Conservation (phyloP, 2,329 filamentous ascomycete genomes). For the Plenodomus lindquistii region DNA sequence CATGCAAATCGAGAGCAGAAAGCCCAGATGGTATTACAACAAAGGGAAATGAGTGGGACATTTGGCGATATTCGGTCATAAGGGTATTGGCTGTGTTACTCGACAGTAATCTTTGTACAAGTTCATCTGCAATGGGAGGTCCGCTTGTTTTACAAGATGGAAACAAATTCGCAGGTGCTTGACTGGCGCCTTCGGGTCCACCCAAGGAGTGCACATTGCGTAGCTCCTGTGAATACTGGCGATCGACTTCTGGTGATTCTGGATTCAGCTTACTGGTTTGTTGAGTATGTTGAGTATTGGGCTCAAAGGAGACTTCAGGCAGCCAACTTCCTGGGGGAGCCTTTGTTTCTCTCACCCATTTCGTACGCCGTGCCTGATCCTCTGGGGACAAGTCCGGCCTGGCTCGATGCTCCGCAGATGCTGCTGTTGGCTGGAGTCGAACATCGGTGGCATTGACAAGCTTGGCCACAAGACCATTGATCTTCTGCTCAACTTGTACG, state of each 20-base stretch:
- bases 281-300: constrained; percentile 6
- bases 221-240: constrained; percentile 30
- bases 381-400: not conserved
- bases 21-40: constrained; percentile 24
- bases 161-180: constrained; percentile 19
- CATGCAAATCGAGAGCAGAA: constrained; percentile 22
- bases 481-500: constrained; percentile 41
- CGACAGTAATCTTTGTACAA: constrained; percentile 21
- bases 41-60: constrained; percentile 37
- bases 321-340: constrained; percentile 34
- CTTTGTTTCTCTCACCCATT: constrained; percentile 3
- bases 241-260: constrained; percentile 19
- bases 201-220: constrained; percentile 30
- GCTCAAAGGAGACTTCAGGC: constrained; percentile 27
- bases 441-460: constrained; percentile 21
- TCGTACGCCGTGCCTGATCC: not conserved
- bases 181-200: constrained; percentile 14
- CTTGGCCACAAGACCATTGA: constrained; percentile 40
- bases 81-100: constrained; percentile 32
- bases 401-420: not conserved
- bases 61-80: constrained; percentile 30
- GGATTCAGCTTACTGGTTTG: constrained; percentile 4
- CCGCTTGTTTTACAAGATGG: constrained; percentile 21
- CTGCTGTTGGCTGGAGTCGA: not conserved
- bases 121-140: constrained; percentile 23